Conservation (phyloP, 2,329 filamentous ascomycete genomes). For the Paecilomyces fulvus region DNA sequence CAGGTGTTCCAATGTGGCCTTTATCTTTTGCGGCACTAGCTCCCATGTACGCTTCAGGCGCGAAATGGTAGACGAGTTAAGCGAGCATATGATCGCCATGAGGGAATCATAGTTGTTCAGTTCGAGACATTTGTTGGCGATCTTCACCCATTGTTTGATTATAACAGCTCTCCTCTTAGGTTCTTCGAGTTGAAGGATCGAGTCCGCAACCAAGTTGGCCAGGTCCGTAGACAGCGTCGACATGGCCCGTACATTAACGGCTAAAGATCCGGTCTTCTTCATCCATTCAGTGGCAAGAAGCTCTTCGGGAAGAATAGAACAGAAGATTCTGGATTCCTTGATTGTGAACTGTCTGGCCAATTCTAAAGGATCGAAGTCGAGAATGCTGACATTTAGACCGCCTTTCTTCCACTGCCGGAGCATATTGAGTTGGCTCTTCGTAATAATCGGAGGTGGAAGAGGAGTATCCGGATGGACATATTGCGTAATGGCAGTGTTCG, state of each 20-base stretch:
- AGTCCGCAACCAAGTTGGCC: constrained; percentile 86
- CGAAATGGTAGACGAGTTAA: constrained; percentile 85
- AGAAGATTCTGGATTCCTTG: constrained; percentile 86
- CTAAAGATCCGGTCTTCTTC: constrained; percentile 70
- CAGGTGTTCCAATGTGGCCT: constrained; percentile 66
- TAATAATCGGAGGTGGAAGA: constrained; percentile 60
- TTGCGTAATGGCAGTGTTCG: constrained; percentile 63
- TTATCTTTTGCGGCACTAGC: constrained; percentile 71
- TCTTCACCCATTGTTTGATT: constrained; percentile 98
- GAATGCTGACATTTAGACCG: constrained; percentile 60
- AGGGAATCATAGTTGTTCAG: constrained; percentile 93
- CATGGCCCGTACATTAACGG: constrained; percentile 89
- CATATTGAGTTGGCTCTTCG: constrained; percentile 65
- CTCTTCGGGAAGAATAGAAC: constrained; percentile 84
- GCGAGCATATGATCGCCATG: constrained; percentile 92
- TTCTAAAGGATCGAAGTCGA: constrained; percentile 88
- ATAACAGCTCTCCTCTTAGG: constrained; percentile 81
- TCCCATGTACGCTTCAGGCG: constrained; percentile 92
- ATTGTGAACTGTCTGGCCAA: constrained; percentile 86
- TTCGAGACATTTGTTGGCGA: constrained; percentile 76
- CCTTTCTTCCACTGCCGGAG: constrained; percentile 69
- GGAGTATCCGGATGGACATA: constrained; percentile 64
- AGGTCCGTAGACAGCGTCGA: constrained; percentile 85
- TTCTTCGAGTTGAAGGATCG: constrained; percentile 79
- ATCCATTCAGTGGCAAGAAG: constrained; percentile 89